Evolutionary conservation across 164 flowering plant species (phyloP).

Genomic region (Aristolochia californica): DNA sequence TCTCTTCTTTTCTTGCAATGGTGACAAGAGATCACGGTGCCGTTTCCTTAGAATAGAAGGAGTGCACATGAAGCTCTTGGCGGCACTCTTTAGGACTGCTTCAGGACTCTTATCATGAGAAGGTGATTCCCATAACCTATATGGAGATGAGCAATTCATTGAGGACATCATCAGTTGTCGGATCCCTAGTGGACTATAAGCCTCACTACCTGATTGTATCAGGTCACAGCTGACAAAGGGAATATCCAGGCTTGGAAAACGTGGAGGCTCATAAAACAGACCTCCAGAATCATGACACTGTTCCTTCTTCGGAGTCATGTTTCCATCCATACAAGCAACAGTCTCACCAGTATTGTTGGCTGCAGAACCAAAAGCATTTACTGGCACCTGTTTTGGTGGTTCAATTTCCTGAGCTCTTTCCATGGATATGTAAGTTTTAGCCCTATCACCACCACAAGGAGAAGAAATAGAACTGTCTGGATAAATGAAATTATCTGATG

Average conservation of each 20-base stretch:
- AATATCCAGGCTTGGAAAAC: slow-evolving; percentile 81
- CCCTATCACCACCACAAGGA: slow-evolving; percentile 21
- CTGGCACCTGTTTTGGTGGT: slow-evolving; percentile 24
- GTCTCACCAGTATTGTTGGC: slow-evolving; percentile 14
- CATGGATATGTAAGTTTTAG: slow-evolving; percentile 16
- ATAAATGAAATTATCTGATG: slow-evolving; percentile 28
- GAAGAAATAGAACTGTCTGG: slow-evolving; percentile 22
- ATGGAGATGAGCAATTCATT: slow-evolving; percentile 57
- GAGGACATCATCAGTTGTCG: slow-evolving; percentile 78
- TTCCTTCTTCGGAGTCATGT: slow-evolving; percentile 11
- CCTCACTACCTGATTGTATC: slow-evolving; percentile 53
- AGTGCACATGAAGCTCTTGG: slow-evolving; percentile 65
- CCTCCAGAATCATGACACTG: slow-evolving; percentile 32
- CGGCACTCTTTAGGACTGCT: slow-evolving; percentile 69
- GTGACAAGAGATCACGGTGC: slow-evolving; percentile 70
- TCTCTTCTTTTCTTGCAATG: slow-evolving; percentile 56
- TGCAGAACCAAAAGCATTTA: slow-evolving; percentile 26
- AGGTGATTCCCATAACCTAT: slow-evolving; percentile 79
- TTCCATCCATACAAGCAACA: slow-evolving; percentile 21
- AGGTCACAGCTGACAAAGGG: slow-evolving; percentile 98
- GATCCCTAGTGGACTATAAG: slow-evolving; percentile 92
- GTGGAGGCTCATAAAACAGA: slow-evolving; percentile 89
- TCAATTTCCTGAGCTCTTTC: slow-evolving; percentile 23
- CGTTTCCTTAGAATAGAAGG: slow-evolving; percentile 92
- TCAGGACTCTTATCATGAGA: slow-evolving; percentile 60